A percentile compares a stretch with the other conserved stretches of the same genome.
These are phyloP conservation scores for Imleria badia DNA, from an alignment of 768 basidiomycete genomes.

Conservation along the genomic window DNA sequence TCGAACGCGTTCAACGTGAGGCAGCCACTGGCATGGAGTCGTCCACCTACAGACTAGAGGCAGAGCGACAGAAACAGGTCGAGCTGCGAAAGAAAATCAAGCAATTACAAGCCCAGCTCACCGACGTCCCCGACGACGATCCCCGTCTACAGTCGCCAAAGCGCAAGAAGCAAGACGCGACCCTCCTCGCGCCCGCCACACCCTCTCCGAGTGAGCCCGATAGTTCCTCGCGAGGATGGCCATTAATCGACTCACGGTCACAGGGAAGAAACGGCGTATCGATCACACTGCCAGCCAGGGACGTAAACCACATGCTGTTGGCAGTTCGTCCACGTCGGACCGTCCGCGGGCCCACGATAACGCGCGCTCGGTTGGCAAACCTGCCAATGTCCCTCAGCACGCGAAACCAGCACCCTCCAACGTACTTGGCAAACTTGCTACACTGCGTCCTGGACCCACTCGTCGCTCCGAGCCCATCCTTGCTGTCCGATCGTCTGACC, in stretches of 20 bases:
- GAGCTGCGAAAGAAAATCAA: slow-evolving; percentile 57
- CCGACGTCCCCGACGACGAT: slow-evolving; percentile 31
- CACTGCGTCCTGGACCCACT: slow-evolving; percentile 27
- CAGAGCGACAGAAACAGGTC: slow-evolving; percentile 43
- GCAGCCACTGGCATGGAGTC: slow-evolving; percentile 51
- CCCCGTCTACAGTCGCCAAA: slow-evolving; percentile 42
- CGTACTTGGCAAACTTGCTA: slow-evolving; percentile 51
- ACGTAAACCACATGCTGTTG: slow-evolving; percentile 17
- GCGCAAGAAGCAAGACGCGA: slow-evolving; percentile 42
- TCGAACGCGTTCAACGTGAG: slow-evolving; percentile 18
- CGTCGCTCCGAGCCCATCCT: slow-evolving; percentile 12
- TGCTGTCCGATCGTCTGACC: slow-evolving; percentile 33
- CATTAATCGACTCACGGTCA: neutral
- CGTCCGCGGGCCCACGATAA: slow-evolving; percentile 15
- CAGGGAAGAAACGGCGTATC: slow-evolving; percentile 47
- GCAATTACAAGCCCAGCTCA: slow-evolving; percentile 53
- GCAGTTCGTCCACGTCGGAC: slow-evolving; percentile 8
- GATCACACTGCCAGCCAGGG: slow-evolving; percentile 27
- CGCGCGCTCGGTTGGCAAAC: slow-evolving; percentile 7
- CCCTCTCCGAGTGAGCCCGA: slow-evolving; percentile 68
- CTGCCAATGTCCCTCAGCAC: slow-evolving; percentile 8
- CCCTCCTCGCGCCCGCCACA: slow-evolving; percentile 45
- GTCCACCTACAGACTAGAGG: slow-evolving; percentile 39
- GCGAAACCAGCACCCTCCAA: slow-evolving; percentile 49
- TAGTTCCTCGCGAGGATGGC: neutral